Percentiles rank a stretch among this genome's conserved stretches.
Evolutionary conservation across 139 green algal genomes (phyloP).

Genomic region (Chlorella sp.): DNA sequence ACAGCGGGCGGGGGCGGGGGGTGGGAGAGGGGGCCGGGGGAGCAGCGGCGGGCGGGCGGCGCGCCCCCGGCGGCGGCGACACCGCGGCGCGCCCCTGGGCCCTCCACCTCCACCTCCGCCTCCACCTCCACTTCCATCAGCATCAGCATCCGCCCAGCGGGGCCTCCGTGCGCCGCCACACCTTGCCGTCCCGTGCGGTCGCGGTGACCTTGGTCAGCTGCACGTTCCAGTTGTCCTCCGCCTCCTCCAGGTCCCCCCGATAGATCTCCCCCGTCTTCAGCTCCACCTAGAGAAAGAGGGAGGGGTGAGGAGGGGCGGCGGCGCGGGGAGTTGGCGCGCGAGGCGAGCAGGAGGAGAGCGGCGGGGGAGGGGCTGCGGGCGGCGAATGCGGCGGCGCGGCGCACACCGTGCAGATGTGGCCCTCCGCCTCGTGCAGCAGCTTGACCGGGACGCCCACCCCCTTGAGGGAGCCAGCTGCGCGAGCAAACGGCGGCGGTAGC

Average conservation of each 20-base stretch:
- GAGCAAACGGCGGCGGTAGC: no score
- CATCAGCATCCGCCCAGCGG: no score
- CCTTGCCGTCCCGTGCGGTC: conserved; percentile 57
- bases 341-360: background rate
- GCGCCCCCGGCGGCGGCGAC: no score
- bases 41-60: no score
- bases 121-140: no score
- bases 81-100: no score
- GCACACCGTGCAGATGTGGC: conserved; percentile 89
- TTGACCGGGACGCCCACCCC: conserved; percentile 88
- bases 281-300: conserved; percentile 72
- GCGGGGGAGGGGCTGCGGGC: background rate
- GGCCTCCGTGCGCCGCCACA: background rate
- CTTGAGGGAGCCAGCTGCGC: conserved; percentile 39
- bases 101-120: no score
- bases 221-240: conserved; percentile 99
- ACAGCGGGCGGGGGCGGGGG: no score
- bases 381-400: background rate
- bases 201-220: conserved; percentile 94
- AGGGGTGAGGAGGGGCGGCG: background rate
- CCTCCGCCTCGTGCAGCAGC: conserved; percentile 97
- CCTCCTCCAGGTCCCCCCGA: conserved; percentile 88
- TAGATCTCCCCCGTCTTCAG: conserved; percentile 97
- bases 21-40: no score
- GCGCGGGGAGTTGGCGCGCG: background rate